Percentiles rank a stretch among this genome's conserved stretches.
phyloP scores from a whole-genome alignment of 2,329 filamentous ascomycete genomes.

The Neonectria neomacrospora region DNA sequence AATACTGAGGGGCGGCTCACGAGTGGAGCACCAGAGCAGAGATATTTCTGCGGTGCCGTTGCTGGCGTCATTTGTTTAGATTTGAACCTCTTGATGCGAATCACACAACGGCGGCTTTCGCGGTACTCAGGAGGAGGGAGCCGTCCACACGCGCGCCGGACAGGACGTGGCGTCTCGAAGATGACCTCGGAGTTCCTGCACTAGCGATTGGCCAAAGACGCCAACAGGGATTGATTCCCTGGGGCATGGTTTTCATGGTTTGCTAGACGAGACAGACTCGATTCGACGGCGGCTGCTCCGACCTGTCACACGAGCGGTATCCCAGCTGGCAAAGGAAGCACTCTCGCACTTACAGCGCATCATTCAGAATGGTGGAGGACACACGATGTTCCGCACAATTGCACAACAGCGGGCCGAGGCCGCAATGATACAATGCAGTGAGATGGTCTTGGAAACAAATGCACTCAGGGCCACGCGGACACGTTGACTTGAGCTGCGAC shows the following conservation, averaged over 20 bases:
- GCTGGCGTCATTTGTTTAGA: constrained; percentile 9
- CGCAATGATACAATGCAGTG: constrained; percentile 17
- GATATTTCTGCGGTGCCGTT: background rate
- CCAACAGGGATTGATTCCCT: background rate
- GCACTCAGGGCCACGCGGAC: constrained; percentile 18
- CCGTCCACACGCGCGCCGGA: constrained; percentile 34
- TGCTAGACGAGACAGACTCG: background rate
- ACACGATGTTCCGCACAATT: background rate
- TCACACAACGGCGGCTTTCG: constrained; percentile 18
- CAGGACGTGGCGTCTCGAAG: constrained; percentile 26
- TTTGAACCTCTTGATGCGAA: constrained; percentile 31
- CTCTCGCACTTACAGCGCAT: background rate
- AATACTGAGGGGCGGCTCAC: constrained; percentile 9
- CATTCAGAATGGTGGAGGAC: constrained; percentile 11
- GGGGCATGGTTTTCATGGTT: background rate
- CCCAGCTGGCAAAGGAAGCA: constrained; percentile 10
- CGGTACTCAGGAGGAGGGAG: constrained; percentile 43
- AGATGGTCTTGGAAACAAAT: constrained; percentile 21
- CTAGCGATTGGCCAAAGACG: constrained; percentile 8
- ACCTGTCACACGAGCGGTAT: constrained; percentile 6
- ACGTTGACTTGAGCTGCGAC: constrained; percentile 29
- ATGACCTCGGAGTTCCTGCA: constrained; percentile 18
- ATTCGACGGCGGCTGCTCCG: background rate
- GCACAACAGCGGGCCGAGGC: constrained; percentile 5
- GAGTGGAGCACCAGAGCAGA: constrained; percentile 18